These are phyloP conservation scores for Fusarium stilboides DNA, from an alignment of 2,329 filamentous ascomycete species.

Conservation along the genomic window DNA sequence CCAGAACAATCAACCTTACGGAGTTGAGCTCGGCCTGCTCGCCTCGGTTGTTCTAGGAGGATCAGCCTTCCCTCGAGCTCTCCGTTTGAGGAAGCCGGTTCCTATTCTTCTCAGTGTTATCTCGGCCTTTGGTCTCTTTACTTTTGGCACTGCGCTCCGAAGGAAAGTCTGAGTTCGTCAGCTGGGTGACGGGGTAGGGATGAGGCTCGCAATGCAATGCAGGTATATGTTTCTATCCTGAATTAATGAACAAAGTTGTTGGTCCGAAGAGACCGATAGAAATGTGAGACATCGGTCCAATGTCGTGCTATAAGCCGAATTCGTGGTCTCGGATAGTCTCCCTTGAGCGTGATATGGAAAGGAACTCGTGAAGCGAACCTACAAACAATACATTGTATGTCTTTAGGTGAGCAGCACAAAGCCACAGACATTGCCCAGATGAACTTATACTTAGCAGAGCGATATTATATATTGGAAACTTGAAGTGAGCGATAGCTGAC, in stretches of 20 bases:
- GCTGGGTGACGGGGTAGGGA: neutral
- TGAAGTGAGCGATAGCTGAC: neutral
- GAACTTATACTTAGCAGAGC: too few relatives aligned
- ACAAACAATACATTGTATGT: neutral
- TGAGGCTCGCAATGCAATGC: too few relatives aligned
- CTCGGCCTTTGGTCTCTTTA: constrained; percentile 82
- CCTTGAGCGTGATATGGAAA: neutral
- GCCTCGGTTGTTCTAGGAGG: constrained; percentile 89
- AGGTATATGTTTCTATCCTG: too few relatives aligned
- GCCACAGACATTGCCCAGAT: too few relatives aligned
- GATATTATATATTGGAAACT: neutral
- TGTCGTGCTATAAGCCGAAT: too few relatives aligned
- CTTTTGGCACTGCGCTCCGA: constrained; percentile 81
- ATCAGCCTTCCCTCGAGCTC: constrained; percentile 86
- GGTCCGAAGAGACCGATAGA: too few relatives aligned
- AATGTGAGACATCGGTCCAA: too few relatives aligned
- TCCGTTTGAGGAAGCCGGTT: constrained; percentile 87
- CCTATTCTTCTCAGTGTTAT: constrained; percentile 84
- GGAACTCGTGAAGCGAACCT: too few relatives aligned
- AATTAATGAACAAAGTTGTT: too few relatives aligned
- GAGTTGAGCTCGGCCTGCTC: constrained; percentile 88
- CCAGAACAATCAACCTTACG: constrained; percentile 81
- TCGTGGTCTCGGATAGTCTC: neutral
- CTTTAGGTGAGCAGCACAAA: neutral
- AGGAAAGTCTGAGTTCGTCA: constrained; percentile 51